A percentile compares a stretch with the other conserved stretches of the same genome.
Conservation (phyloP, 2,329 filamentous ascomycete species). For the Fusarium sp. region DNA sequence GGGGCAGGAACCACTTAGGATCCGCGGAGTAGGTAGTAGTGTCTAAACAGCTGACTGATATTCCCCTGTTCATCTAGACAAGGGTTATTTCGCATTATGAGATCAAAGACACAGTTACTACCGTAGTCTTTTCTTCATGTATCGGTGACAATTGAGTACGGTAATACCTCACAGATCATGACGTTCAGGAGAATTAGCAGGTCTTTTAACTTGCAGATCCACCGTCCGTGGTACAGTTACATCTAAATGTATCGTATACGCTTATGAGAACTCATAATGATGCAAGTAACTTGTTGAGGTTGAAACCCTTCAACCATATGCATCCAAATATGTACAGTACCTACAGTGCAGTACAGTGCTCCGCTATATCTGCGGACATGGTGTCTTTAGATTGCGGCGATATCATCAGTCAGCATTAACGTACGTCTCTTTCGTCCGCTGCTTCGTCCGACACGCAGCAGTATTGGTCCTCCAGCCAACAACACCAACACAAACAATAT, state of each 20-base stretch:
- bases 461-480: constrained; percentile 17
- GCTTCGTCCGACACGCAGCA: constrained; percentile 23
- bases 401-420: constrained; percentile 29
- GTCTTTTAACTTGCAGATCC: background rate
- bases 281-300: constrained; percentile 1
- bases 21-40: constrained; percentile 28
- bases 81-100: background rate
- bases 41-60: background rate
- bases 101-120: background rate
- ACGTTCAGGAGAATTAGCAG: background rate
- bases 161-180: background rate
- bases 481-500: constrained; percentile 3
- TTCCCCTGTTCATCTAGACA: background rate
- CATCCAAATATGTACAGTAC: background rate
- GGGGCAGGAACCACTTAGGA: constrained; percentile 11
- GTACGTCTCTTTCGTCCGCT: constrained; percentile 33
- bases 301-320: background rate
- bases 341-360: background rate
- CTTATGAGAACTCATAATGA: constrained; percentile 17
- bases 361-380: background rate
- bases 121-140: background rate
- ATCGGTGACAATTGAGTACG: background rate
- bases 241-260: background rate
- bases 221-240: background rate
- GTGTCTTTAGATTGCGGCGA: constrained; percentile 1